These are phyloP conservation scores for Tolypocladium endophyticum DNA, from an alignment of 2,329 filamentous ascomycete species.

Conservation along the genomic window DNA sequence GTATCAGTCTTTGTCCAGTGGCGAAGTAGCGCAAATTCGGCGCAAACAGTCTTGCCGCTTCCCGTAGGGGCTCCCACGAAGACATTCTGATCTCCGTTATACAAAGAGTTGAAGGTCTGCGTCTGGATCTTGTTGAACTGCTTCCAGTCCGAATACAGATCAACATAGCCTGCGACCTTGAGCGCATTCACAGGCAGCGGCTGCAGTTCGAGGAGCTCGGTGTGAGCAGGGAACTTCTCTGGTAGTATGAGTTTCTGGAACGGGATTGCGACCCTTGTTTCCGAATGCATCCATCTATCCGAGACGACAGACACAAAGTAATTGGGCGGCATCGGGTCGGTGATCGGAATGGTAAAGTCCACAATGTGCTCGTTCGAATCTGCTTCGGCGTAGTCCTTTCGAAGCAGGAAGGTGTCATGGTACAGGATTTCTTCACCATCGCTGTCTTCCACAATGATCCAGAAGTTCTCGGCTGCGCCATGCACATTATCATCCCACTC, in stretches of 20 bases:
- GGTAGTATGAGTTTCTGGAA: constrained; percentile 93
- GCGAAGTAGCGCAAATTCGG: constrained; percentile 82
- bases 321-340: constrained; percentile 95
- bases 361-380: constrained; percentile 91
- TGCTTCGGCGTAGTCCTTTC: constrained; percentile 74
- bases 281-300: constrained; percentile 96
- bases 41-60: constrained; percentile 93
- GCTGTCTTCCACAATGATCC: constrained; percentile 95
- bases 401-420: constrained; percentile 87
- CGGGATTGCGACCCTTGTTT: constrained; percentile 84
- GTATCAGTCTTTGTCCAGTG: constrained; percentile 56
- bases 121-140: constrained; percentile 98
- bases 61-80: constrained; percentile 88
- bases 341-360: constrained; percentile 92
- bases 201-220: constrained; percentile 83
- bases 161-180: constrained; percentile 73
- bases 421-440: constrained; percentile 94
- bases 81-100: constrained; percentile 84
- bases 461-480: constrained; percentile 83
- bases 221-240: constrained; percentile 91
- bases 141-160: constrained; percentile 72
- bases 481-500: constrained; percentile 90
- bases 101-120: constrained; percentile 91
- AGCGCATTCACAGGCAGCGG: constrained; percentile 80
- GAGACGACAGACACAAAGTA: constrained; percentile 95